These are phyloP conservation scores for Panus rudis DNA, from an alignment of 768 basidiomycete genomes.

Conservation along the genomic window DNA sequence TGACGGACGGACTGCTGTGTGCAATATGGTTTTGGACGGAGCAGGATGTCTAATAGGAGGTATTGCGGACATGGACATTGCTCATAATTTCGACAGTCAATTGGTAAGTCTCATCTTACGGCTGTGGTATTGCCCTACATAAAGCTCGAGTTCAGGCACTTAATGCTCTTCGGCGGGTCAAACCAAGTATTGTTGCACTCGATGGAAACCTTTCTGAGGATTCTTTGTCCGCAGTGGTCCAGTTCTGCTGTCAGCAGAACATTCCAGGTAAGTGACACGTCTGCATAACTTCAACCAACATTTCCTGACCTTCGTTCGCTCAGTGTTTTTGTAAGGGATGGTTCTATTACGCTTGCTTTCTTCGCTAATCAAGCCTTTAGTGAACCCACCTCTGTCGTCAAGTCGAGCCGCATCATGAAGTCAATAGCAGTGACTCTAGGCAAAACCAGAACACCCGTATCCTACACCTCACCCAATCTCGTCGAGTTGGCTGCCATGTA, in stretches of 20 bases:
- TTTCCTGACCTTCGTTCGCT: neutral
- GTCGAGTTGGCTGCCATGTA: slow-evolving; percentile 67
- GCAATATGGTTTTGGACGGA: slow-evolving; percentile 76
- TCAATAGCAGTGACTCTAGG: slow-evolving; percentile 42
- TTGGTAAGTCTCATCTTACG: slow-evolving; percentile 27
- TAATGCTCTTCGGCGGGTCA: slow-evolving; percentile 37
- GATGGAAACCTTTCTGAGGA: slow-evolving; percentile 69
- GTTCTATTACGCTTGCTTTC: slow-evolving; percentile 10
- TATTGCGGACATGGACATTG: slow-evolving; percentile 86
- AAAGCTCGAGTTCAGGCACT: slow-evolving; percentile 37
- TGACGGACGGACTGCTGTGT: slow-evolving; percentile 60
- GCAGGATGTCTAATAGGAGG: slow-evolving; percentile 73
- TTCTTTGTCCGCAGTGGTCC: slow-evolving; percentile 44
- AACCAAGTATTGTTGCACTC: slow-evolving; percentile 56
- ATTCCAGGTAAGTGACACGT: slow-evolving; percentile 60
- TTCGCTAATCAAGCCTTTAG: slow-evolving; percentile 28
- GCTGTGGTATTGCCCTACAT: neutral
- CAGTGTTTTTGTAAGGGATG: slow-evolving; percentile 83
- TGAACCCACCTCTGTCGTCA: slow-evolving; percentile 90
- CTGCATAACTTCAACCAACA: too few relatives aligned
- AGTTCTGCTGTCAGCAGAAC: slow-evolving; percentile 37
- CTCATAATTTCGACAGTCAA: slow-evolving; percentile 39
- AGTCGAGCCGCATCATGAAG: slow-evolving; percentile 69
- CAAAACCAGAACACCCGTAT: slow-evolving; percentile 38
- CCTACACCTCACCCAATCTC: slow-evolving; percentile 80